A percentile compares a stretch with the other conserved stretches of the same genome.
Evolutionary conservation across 2,329 filamentous ascomycete genomes (phyloP).

Genomic region (Coleophoma cylindrospora): DNA sequence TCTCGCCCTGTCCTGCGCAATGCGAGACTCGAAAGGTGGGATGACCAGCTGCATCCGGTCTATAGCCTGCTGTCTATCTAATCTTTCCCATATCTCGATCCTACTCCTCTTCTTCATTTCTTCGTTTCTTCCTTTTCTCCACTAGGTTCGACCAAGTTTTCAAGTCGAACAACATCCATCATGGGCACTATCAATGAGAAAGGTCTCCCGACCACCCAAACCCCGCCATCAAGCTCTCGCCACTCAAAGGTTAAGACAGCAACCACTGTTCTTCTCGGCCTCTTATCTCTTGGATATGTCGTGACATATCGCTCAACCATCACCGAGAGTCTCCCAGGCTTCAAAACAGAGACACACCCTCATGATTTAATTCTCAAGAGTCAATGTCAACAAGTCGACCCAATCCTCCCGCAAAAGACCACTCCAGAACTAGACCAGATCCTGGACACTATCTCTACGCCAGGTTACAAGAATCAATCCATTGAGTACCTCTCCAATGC

Average conservation of each 20-base stretch:
- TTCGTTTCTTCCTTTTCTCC: not conserved
- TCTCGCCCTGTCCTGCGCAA: too few species aligned
- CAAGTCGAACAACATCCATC: not conserved
- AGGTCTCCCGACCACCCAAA: not conserved
- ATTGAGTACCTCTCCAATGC: constrained; percentile 46
- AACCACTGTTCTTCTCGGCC: not conserved
- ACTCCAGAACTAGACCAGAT: constrained; percentile 1
- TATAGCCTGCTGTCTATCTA: too few species aligned
- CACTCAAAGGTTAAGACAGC: not conserved
- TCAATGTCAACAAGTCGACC: not conserved
- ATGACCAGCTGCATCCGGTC: too few species aligned
- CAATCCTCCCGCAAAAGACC: not conserved
- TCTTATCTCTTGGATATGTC: not conserved
- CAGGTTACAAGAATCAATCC: not conserved
- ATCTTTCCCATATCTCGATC: too few species aligned
- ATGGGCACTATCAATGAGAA: not conserved
- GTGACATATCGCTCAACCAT: not conserved
- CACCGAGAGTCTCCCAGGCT: not conserved
- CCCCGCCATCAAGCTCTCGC: not conserved
- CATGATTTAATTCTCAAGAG: not conserved
- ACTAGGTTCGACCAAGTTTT: not conserved
- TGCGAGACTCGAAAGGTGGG: too few species aligned
- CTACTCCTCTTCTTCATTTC: not conserved
- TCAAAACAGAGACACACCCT: not conserved
- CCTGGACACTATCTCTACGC: not conserved